A percentile compares a stretch with the other conserved stretches of the same genome.
Conservation (phyloP, 108 stramenopile species). For the Asterionellopsis glacialis region DNA sequence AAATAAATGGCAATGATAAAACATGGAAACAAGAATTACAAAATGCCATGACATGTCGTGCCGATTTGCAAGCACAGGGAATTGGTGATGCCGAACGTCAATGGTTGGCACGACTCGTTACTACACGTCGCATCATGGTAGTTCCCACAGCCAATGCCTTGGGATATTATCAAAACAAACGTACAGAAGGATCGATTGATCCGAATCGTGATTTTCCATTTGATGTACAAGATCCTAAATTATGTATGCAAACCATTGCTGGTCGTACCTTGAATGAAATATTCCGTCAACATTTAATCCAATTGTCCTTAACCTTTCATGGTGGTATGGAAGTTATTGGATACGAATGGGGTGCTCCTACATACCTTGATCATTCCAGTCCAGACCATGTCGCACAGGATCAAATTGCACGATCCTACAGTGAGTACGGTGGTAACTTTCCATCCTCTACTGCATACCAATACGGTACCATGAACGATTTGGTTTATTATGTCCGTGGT, state of each 20-base stretch:
- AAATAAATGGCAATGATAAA: background rate
- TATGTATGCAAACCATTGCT: constrained; percentile 90
- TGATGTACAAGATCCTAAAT: constrained; percentile 27
- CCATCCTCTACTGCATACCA: constrained; percentile 21
- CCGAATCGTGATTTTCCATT: constrained; percentile 63
- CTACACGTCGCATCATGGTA: constrained; percentile 78
- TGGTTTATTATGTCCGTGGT: constrained; percentile 93
- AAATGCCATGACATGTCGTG: constrained; percentile 43
- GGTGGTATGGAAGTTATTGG: constrained; percentile 90
- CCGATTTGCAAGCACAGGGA: constrained; percentile 33
- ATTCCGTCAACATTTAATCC: constrained; percentile 88
- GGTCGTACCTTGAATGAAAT: constrained; percentile 90
- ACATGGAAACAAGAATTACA: constrained; percentile 5
- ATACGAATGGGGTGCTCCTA: constrained; percentile 90
- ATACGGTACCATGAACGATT: constrained; percentile 69
- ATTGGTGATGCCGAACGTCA: constrained; percentile 46
- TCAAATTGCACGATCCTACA: constrained; percentile 33
- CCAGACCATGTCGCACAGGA: constrained; percentile 64
- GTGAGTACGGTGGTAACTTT: constrained; percentile 40
- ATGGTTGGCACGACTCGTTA: constrained; percentile 83
- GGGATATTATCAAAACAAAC: constrained; percentile 53
- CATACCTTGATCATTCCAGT: constrained; percentile 26
- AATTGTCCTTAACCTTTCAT: constrained; percentile 93
- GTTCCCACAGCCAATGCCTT: constrained; percentile 81
- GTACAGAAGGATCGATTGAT: constrained; percentile 37